Base-by-base conservation (phyloP, 2,329 filamentous ascomycete genomes). In the Colletotrichum noveboracense region DNA sequence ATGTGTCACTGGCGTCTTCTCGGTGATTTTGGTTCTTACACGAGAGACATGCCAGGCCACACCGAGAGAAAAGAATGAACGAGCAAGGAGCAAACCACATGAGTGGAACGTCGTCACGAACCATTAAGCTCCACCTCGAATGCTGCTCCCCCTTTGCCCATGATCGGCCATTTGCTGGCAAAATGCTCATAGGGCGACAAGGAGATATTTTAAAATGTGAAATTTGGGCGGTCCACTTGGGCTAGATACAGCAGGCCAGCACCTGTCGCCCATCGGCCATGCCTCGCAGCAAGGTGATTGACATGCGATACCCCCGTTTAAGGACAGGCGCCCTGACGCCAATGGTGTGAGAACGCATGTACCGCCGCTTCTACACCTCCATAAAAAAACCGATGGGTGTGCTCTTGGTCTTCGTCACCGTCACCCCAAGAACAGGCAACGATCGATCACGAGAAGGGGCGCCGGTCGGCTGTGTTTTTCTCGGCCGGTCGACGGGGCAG, bases 331-430 rank as follows among this genome's bases (percentile, higher is more conserved):
- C 43, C 68, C 67, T 38, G 69, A 26, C 32, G 32, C 70, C 32
- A 30, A 43, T 67, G 73, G 73, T 64, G 69, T 72, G 69, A 68
- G 62, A 67, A 26, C 9, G 43, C 43, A 73, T 72, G 56, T 67
- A 32, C 43, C 32, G 26, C 34, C 16, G 26, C n/a, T 30, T 67
- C 24, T 28, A 64, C 26, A 61, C 56, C 58, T 30, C 55, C 62
- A 66, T n/a, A 26, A 34, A 55, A 34, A 55, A 48, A 36, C 14
- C 73, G 55, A 43, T 34, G 43, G 28, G 58, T 52, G 68, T 43
- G 28, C 52, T 75, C 74, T 76, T 74, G 66, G 66, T 66, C 70
- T 48, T 76, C 76, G 76, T 77, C 76, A 77, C 71, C 74, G 66
- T 67, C 67, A 68, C 32, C 43, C 65, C 48, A 64, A 76, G 36